Base-by-base conservation (phyloP, 2,329 filamentous ascomycete genomes). In the Pleurostoma richardsiae region DNA sequence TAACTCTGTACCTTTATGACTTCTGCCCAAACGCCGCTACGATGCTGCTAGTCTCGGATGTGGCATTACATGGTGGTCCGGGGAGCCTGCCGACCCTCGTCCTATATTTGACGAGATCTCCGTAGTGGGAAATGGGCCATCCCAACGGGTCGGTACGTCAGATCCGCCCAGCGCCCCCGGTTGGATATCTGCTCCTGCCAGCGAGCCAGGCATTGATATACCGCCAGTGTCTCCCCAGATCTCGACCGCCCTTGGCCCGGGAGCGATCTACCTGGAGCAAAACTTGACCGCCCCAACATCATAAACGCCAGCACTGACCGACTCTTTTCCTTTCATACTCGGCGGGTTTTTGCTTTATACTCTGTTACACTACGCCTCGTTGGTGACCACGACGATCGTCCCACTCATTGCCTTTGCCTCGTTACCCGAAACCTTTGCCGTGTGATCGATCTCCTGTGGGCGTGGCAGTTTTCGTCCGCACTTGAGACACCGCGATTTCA, bases 271-370 rank as follows among this genome's bases (percentile, higher is more conserved):
- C 19, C 19, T 19, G 19, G 19, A 19, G 19, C 19, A 19, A 19
- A 19, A 19, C 19, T 19, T 19, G 19, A 19, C 19, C 19, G 19
- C 19, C 19, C 19, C 19, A 19, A 19, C 19, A 19, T 19, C 19
- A 19, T 19, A 19, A 19, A 19, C 19, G 19, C 19, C 19, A 19
- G 19, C 19, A 19, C 19, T 19, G 19, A 19, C 19, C 19, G 19
- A 19, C 33, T 36, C 45, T 49, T 51, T 48, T 46, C 47, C 53
- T 50, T 48, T 51, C 52, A 47, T 40, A 48, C 48, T 40, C 41
- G 53, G 56, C 42, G 55, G 56, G 49, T 45, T 54, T 55, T 54
- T 56, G 52, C 45, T 56, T 58, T 59, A 38, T 19, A 48, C 39
- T 36, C 8, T 36, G n/a, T n/a, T 36, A 36, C n/a, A 26, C 30